These are phyloP conservation scores for Mycogone perniciosa DNA, from an alignment of 2,329 filamentous ascomycete genomes.

Conservation along the genomic window DNA sequence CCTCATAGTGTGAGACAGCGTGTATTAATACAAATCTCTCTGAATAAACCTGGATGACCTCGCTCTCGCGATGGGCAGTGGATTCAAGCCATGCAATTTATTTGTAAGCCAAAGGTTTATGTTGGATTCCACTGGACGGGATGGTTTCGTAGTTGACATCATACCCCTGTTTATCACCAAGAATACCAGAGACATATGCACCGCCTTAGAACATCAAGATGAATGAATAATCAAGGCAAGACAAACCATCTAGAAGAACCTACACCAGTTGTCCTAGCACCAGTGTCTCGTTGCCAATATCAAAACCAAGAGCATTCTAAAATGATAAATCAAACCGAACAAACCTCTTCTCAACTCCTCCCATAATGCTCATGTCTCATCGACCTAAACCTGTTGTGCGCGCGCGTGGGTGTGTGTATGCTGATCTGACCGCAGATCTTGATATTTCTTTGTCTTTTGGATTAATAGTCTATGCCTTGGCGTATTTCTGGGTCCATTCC, in stretches of 20 bases:
- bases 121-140: no score
- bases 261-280: background rate
- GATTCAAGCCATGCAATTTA: no score
- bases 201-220: no score
- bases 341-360: constrained; percentile 17
- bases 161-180: no score
- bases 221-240: no score
- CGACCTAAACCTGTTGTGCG: constrained; percentile 3
- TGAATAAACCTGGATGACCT: no score
- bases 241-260: constrained; percentile 7
- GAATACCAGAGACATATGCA: no score
- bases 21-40: no score
- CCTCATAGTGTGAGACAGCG: background rate
- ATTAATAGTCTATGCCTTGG: constrained; percentile 40
- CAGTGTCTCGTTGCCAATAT: constrained; percentile 1
- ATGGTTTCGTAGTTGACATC: no score
- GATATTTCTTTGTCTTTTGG: constrained; percentile 7
- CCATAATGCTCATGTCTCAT: constrained; percentile 18
- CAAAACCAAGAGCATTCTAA: constrained; percentile 12
- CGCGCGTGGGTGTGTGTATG: background rate
- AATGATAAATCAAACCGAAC: constrained; percentile 11
- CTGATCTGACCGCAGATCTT: constrained; percentile 3
- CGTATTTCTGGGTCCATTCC: constrained; percentile 86
- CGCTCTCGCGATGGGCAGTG: no score
- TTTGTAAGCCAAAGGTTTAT: no score